Percentiles rank a stretch among this genome's conserved stretches.
phyloP scores from a whole-genome alignment of 75 land plant genomes.

The Picea glauca region DNA sequence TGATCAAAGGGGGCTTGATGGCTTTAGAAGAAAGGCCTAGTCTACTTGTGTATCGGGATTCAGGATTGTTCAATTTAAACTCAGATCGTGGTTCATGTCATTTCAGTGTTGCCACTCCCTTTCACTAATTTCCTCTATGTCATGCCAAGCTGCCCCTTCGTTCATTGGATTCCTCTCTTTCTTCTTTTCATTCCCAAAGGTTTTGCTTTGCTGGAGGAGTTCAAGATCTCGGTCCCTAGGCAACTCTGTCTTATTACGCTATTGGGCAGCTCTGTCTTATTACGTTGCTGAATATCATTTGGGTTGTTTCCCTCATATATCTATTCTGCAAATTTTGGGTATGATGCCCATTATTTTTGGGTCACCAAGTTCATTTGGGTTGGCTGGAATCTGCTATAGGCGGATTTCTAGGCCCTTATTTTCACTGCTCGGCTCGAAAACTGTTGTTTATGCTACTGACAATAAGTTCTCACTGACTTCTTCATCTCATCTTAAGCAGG shows the following conservation, averaged over 20 bases:
- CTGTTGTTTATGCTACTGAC: not conserved
- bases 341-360: not conserved
- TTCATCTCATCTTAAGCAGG: not conserved
- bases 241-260: too few species aligned
- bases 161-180: not conserved
- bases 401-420: conserved; percentile 3
- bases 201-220: not conserved
- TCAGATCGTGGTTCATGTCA: too few species aligned
- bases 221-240: too few species aligned
- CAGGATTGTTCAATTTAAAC: too few species aligned
- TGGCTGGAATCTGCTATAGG: not conserved
- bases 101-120: too few species aligned
- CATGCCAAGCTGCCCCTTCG: too few species aligned
- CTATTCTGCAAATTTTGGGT: not conserved
- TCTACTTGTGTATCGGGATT: too few species aligned
- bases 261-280: too few species aligned
- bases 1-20: too few species aligned
- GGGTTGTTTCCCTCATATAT: not conserved
- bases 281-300: too few species aligned
- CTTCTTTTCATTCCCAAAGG: not conserved
- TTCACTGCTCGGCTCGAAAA: conserved; percentile 2
- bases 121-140: not conserved
- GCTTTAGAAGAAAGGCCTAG: too few species aligned
- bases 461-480: conserved; percentile 5
- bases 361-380: conserved; percentile 6